Percentiles rank a stretch among this genome's conserved stretches.
phyloP scores from a whole-genome alignment of 192 early-diverging fungal species.

The Entophlyctis luteolus region DNA sequence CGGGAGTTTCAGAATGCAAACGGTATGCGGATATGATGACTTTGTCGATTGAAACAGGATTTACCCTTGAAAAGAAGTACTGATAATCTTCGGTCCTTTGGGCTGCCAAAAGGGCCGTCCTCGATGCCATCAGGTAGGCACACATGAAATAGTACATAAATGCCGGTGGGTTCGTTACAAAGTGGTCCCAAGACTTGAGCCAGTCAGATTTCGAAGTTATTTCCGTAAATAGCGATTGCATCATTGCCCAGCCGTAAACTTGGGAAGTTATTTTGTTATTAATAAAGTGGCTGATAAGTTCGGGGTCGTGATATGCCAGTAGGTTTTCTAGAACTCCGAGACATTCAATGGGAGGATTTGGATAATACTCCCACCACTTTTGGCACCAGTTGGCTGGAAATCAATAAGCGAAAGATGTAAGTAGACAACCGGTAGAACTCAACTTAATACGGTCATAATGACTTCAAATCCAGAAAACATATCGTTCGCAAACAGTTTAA shows the following conservation, averaged over 20 bases:
- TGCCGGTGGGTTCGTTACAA: slow-evolving; percentile 42
- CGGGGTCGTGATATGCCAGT: slow-evolving; percentile 47
- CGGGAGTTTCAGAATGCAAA: slow-evolving; percentile 34
- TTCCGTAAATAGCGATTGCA: slow-evolving; percentile 49
- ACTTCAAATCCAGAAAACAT: slow-evolving; percentile 54
- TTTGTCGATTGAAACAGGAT: slow-evolving; percentile 21
- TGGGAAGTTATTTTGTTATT: slow-evolving; percentile 43
- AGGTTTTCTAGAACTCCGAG: slow-evolving; percentile 52
- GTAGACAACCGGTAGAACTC: neutral
- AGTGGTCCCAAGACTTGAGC: slow-evolving; percentile 55
- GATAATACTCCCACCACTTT: slow-evolving; percentile 69
- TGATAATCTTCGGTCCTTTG: slow-evolving; percentile 43
- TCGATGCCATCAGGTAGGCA: slow-evolving; percentile 39
- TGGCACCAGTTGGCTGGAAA: slow-evolving; percentile 60
- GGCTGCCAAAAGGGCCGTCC: slow-evolving; percentile 31
- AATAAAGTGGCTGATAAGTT: slow-evolving; percentile 47
- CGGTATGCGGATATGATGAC: slow-evolving; percentile 33
- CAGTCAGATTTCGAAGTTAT: slow-evolving; percentile 46
- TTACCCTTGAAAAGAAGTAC: slow-evolving; percentile 44
- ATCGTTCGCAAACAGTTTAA: slow-evolving; percentile 50
- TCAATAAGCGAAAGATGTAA: too few relatives aligned
- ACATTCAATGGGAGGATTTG: slow-evolving; percentile 57
- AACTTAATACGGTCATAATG: slow-evolving; percentile 53
- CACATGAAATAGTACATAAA: slow-evolving; percentile 51
- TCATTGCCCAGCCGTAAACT: slow-evolving; percentile 52